Conservation (phyloP, 495 filamentous ascomycete species). For the Aeminium ludgeri region DNA sequence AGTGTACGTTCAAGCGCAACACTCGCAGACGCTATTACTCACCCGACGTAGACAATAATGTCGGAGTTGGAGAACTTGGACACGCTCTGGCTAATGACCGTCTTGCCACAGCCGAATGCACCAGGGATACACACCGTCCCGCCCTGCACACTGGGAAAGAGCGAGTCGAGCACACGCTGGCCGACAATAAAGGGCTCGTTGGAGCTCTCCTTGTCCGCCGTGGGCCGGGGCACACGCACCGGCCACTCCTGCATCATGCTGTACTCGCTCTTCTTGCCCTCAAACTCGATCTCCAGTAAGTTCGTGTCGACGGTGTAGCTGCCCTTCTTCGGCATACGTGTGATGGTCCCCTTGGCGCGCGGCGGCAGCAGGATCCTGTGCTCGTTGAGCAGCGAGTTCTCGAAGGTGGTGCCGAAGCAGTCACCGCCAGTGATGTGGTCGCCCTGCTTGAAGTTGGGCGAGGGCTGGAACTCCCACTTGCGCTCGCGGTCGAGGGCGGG, state of each 20-base stretch:
- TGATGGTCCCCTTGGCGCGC: slow-evolving; percentile 79
- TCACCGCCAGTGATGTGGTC: slow-evolving; percentile 95
- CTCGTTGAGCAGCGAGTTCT: slow-evolving; percentile 88
- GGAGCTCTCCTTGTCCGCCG: slow-evolving; percentile 75
- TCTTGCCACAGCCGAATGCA: slow-evolving; percentile 98
- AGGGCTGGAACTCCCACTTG: slow-evolving; percentile 88
- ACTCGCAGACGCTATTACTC: background rate
- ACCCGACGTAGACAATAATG: slow-evolving; percentile 92
- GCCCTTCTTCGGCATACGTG: slow-evolving; percentile 68
- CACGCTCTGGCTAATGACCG: slow-evolving; percentile 92
- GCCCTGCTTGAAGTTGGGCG: slow-evolving; percentile 62
- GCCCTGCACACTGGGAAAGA: slow-evolving; percentile 96
- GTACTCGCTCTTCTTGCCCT: slow-evolving; percentile 82
- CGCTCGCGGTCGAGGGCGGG: slow-evolving; percentile 74
- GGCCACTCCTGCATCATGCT: slow-evolving; percentile 99
- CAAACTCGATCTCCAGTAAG: slow-evolving; percentile 89
- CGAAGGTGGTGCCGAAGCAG: slow-evolving; percentile 81
- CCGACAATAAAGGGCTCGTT: slow-evolving; percentile 86
- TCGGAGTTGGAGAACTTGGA: slow-evolving; percentile 99
- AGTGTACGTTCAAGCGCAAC: background rate
- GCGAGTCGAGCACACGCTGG: slow-evolving; percentile 86
- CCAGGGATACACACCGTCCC: slow-evolving; percentile 96
- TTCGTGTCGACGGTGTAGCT: slow-evolving; percentile 89
- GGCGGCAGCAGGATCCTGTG: slow-evolving; percentile 95
- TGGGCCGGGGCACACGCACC: slow-evolving; percentile 87